Percentiles rank a stretch among this genome's conserved stretches.
phyloP scores from a whole-genome alignment of 2,329 filamentous ascomycete genomes.

The Colletotrichum eleusines region DNA sequence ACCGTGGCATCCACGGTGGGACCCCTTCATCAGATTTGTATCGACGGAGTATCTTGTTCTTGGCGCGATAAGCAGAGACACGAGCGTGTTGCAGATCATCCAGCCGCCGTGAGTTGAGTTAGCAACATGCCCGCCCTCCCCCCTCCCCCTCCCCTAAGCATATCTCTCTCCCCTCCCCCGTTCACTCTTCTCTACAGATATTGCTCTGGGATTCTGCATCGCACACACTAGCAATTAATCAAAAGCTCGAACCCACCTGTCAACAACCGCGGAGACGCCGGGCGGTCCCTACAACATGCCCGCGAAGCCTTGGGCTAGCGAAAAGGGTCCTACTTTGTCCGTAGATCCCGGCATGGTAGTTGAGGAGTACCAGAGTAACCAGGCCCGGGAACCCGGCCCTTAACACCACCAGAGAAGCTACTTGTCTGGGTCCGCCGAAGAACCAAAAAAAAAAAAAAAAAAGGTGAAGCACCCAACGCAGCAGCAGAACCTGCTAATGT shows the following conservation, averaged over 20 bases:
- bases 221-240: neutral
- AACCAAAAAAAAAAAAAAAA: neutral
- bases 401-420: neutral
- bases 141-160: neutral
- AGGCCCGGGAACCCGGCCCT: neutral
- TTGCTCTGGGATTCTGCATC: neutral
- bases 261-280: constrained; percentile 5
- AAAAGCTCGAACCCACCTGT: neutral
- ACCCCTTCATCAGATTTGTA: neutral
- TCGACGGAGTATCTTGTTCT: constrained; percentile 2
- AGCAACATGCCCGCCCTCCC: neutral
- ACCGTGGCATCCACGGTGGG: constrained; percentile 22
- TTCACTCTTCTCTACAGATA: too few relatives aligned
- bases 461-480: neutral
- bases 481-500: constrained; percentile 5
- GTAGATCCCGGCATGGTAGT: neutral
- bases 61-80: constrained; percentile 15
- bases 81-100: constrained; percentile 29
- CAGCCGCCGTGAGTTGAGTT: neutral
- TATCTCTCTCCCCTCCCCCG: neutral
- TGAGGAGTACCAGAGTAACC: neutral
- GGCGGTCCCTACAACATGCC: neutral
- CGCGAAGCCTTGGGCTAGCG: neutral
- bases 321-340: neutral
- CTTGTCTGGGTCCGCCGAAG: neutral